A percentile compares a stretch with the other conserved stretches of the same genome.
These are phyloP conservation scores for Xylariaceae sp. DNA, from an alignment of 2,329 filamentous ascomycete species.

Conservation along the genomic window DNA sequence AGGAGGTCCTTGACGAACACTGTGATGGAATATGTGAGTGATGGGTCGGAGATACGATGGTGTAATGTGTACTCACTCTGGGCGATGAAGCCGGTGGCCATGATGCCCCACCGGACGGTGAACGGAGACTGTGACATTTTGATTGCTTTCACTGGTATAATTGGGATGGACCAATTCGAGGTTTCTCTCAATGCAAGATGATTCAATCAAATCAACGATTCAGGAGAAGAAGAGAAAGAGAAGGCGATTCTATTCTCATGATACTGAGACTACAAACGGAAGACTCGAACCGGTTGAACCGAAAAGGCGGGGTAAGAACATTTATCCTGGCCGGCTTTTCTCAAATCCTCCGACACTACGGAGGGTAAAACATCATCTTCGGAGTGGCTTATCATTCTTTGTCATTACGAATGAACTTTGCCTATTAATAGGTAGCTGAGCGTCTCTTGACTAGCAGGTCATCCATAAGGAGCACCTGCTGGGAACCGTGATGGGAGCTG, in stretches of 20 bases:
- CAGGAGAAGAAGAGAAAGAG: neutral
- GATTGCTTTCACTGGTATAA: constrained; percentile 7
- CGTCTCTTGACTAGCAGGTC: neutral
- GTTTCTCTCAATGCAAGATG: neutral
- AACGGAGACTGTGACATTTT: constrained; percentile 41
- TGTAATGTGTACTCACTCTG: constrained; percentile 40
- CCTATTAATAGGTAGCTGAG: neutral
- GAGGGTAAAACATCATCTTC: neutral
- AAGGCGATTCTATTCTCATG: neutral
- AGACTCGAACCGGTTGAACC: neutral
- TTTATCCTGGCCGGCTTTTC: neutral
- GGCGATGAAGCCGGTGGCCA: constrained; percentile 57
- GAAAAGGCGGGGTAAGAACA: neutral
- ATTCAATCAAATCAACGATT: neutral
- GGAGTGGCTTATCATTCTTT: neutral
- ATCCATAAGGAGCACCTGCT: no score
- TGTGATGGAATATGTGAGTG: constrained; percentile 25
- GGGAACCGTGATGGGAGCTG: no score
- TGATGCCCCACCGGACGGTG: constrained; percentile 54
- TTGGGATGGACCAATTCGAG: neutral
- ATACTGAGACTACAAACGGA: neutral
- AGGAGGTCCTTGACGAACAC: constrained; percentile 74
- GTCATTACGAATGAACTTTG: neutral
- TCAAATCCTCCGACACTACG: neutral
- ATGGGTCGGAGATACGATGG: neutral